A percentile compares a stretch with the other conserved stretches of the same genome.
phyloP scores from a whole-genome alignment of 495 filamentous ascomycete species.

The Xylaria venustula region DNA sequence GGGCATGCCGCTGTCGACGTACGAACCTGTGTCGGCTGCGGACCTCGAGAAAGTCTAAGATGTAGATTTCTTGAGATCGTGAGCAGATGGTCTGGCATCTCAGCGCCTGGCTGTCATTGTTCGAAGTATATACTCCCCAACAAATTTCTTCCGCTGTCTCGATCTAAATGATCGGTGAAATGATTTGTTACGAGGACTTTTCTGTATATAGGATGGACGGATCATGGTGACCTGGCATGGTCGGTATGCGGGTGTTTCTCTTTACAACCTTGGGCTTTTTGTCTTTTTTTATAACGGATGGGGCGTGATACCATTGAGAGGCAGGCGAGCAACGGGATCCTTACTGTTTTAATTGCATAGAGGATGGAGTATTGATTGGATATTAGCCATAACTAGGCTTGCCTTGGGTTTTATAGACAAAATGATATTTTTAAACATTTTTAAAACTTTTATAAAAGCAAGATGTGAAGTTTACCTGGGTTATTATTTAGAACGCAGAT shows the following conservation, averaged over 20 bases:
- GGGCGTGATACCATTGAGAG: slow-evolving; percentile 4
- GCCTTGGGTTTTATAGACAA: not conserved
- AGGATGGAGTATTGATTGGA: not conserved
- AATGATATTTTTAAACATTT: not conserved
- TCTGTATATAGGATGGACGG: not conserved
- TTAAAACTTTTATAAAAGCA: too few species aligned
- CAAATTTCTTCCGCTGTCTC: not conserved
- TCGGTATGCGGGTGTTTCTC: not conserved
- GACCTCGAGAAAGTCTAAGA: slow-evolving; percentile 6
- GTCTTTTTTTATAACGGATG: not conserved
- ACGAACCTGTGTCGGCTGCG: slow-evolving; percentile 5
- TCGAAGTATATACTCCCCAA: not conserved
- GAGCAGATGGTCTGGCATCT: not conserved
- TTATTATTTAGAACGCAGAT: too few species aligned
- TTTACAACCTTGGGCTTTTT: not conserved
- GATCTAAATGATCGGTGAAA: not conserved
- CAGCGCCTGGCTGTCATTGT: not conserved
- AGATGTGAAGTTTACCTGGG: too few species aligned
- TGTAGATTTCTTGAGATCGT: not conserved
- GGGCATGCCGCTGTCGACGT: slow-evolving; percentile 17
- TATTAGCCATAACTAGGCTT: not conserved
- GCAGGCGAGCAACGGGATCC: not conserved
- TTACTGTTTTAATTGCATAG: not conserved
- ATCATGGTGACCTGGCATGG: not conserved
- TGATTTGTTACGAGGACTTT: not conserved